A percentile compares a stretch with the other conserved stretches of the same genome.
These are phyloP conservation scores for Bruguiera hainesii DNA, from an alignment of 441 rosid genomes.

Conservation along the genomic window DNA sequence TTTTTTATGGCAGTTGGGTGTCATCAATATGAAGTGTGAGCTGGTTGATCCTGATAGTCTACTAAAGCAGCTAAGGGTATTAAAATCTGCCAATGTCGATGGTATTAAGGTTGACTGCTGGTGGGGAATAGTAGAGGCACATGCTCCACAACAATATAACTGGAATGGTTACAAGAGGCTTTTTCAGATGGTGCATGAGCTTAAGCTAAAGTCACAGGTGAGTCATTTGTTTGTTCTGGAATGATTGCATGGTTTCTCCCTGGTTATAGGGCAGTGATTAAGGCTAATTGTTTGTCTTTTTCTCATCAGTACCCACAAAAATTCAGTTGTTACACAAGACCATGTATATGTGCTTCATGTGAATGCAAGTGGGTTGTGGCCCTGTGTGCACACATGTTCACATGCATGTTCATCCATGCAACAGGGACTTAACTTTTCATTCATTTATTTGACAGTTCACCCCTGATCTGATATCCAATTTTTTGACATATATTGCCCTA, in stretches of 20 bases:
- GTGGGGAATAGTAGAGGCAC: constrained; percentile 99
- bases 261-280: background rate
- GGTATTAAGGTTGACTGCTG: constrained; percentile 95
- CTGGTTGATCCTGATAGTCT: constrained; percentile 85
- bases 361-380: background rate
- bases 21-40: constrained; percentile 88
- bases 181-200: constrained; percentile 77
- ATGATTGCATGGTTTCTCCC: background rate
- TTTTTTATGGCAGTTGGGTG: constrained; percentile 68
- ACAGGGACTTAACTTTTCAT: background rate
- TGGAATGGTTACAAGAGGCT: constrained; percentile 93
- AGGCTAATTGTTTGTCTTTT: background rate
- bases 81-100: constrained; percentile 78
- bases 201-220: constrained; percentile 88
- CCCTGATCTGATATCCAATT: constrained; percentile 23
- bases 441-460: constrained; percentile 16
- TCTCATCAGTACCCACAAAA: background rate
- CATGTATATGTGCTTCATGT: background rate
- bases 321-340: background rate
- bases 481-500: constrained; percentile 31
- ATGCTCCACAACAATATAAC: constrained; percentile 83
- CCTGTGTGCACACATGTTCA: background rate
- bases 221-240: constrained; percentile 15
- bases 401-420: too few species aligned
- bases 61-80: constrained; percentile 72